These are phyloP conservation scores for Calonectria ilicicola DNA, from an alignment of 2,329 filamentous ascomycete species.

Conservation along the genomic window DNA sequence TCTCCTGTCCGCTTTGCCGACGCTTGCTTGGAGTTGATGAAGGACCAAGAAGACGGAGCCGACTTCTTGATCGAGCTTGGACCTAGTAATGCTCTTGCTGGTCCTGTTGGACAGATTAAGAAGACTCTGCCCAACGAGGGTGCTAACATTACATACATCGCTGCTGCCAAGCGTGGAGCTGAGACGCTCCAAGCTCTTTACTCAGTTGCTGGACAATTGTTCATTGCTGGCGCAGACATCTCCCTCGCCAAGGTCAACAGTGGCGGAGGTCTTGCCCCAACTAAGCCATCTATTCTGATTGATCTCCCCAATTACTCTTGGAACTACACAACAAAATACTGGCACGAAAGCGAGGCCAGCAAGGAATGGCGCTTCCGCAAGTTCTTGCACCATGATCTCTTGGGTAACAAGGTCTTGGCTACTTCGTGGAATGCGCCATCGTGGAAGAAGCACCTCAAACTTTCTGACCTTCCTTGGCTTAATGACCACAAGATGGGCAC, in stretches of 20 bases:
- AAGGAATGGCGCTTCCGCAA: conserved; percentile 50
- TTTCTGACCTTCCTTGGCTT: conserved; percentile 55
- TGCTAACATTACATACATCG: neutral
- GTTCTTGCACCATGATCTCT: conserved; percentile 55
- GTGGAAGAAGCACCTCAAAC: conserved; percentile 53
- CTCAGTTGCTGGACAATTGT: conserved; percentile 13
- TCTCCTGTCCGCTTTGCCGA: conserved; percentile 50
- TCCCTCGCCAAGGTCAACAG: conserved; percentile 12
- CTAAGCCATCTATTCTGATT: conserved; percentile 38
- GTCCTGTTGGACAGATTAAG: conserved; percentile 39
- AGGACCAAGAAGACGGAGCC: conserved; percentile 23
- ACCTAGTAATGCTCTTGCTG: conserved; percentile 39
- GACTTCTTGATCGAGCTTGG: conserved; percentile 43
- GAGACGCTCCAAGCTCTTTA: neutral
- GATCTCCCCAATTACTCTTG: conserved; percentile 59
- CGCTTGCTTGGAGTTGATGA: conserved; percentile 42
- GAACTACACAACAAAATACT: conserved; percentile 57
- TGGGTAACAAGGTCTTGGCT: conserved; percentile 51
- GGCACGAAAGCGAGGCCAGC: conserved; percentile 55
- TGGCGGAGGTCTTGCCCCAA: neutral
- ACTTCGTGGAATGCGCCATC: conserved; percentile 47
- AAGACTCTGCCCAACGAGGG: conserved; percentile 22
- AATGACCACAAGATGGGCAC: conserved; percentile 56
- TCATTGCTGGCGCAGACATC: conserved; percentile 6
- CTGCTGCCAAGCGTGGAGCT: neutral